Evolutionary conservation across 2,329 filamentous ascomycete genomes (phyloP).

Genomic region (Cephalotrichum gorgonifer): DNA sequence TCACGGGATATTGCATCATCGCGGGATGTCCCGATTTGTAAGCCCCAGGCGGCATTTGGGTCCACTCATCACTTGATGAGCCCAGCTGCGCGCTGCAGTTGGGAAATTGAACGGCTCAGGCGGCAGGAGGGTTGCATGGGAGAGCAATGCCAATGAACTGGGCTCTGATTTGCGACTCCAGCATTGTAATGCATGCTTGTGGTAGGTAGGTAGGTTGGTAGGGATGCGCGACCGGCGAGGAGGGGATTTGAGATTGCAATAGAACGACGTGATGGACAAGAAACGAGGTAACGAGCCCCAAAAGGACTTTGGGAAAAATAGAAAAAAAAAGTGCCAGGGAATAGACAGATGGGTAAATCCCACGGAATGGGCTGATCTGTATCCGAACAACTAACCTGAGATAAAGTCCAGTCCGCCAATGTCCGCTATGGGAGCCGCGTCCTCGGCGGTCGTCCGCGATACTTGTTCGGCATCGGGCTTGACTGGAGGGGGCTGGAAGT

Average conservation of each 20-base stretch:
- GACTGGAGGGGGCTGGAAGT: conserved; percentile 39
- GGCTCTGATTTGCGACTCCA: no score
- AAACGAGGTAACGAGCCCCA: conserved; percentile 7
- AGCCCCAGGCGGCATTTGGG: conserved; percentile 16
- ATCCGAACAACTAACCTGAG: conserved; percentile 27
- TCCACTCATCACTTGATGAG: not conserved
- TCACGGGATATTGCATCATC: conserved; percentile 57
- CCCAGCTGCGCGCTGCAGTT: not conserved
- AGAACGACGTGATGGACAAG: conserved; percentile 6
- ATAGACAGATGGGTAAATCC: no score
- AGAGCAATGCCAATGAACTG: no score
- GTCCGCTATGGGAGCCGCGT: conserved; percentile 23
- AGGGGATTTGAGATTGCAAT: not conserved
- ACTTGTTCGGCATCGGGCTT: conserved; percentile 28
- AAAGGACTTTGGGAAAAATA: no score
- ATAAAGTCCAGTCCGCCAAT: conserved; percentile 39
- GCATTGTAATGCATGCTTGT: no score
- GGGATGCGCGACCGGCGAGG: no score
- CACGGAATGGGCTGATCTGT: no score
- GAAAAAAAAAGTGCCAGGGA: not conserved
- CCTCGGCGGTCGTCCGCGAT: conserved; percentile 10
- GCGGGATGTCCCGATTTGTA: conserved; percentile 28
- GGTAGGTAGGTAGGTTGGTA: no score
- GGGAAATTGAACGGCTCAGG: not conserved
- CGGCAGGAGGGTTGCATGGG: not conserved